Percentiles rank a stretch among this genome's conserved stretches.
phyloP scores from a whole-genome alignment of 345 rosid species.

The Lumnitzera racemosa region DNA sequence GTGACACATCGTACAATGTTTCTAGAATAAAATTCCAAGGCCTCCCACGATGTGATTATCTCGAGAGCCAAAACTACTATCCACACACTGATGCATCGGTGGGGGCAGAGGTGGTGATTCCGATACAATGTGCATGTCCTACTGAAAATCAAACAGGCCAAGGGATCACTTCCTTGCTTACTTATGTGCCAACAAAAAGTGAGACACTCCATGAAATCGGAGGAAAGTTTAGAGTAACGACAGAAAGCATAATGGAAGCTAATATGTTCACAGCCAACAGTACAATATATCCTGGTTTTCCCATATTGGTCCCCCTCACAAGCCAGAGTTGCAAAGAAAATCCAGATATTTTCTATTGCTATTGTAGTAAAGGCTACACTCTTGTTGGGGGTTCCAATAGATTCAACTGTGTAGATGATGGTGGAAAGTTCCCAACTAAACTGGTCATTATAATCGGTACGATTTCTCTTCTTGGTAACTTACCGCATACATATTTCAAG shows the following conservation, averaged over 20 bases:
- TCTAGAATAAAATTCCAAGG: conserved; percentile 10
- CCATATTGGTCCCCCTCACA: conserved; percentile 54
- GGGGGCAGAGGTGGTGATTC: conserved; percentile 17
- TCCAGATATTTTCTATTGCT: conserved; percentile 7
- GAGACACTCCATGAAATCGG: conserved; percentile 41
- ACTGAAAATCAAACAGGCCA: conserved; percentile 34
- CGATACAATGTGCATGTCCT: conserved; percentile 7
- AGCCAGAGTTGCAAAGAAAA: neutral
- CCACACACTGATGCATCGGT: neutral
- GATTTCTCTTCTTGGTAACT: too few species aligned
- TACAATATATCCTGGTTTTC: conserved; percentile 37
- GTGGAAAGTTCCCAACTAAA: conserved; percentile 4
- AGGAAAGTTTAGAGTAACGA: conserved; percentile 21
- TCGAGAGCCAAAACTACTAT: conserved; percentile 5
- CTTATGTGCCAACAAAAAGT: conserved; percentile 35
- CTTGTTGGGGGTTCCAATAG: neutral
- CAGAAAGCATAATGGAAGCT: conserved; percentile 28
- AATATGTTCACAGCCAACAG: conserved; percentile 24
- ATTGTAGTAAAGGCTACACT: conserved; percentile 5
- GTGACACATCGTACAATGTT: neutral
- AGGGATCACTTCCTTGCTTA: conserved; percentile 33
- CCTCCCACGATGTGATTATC: conserved; percentile 11
- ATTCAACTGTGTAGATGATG: neutral
- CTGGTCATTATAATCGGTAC: conserved; percentile 2
- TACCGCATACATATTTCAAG: too few species aligned